These are phyloP conservation scores for Acarospora socialis DNA, from an alignment of 2,329 filamentous ascomycete species.

Conservation along the genomic window DNA sequence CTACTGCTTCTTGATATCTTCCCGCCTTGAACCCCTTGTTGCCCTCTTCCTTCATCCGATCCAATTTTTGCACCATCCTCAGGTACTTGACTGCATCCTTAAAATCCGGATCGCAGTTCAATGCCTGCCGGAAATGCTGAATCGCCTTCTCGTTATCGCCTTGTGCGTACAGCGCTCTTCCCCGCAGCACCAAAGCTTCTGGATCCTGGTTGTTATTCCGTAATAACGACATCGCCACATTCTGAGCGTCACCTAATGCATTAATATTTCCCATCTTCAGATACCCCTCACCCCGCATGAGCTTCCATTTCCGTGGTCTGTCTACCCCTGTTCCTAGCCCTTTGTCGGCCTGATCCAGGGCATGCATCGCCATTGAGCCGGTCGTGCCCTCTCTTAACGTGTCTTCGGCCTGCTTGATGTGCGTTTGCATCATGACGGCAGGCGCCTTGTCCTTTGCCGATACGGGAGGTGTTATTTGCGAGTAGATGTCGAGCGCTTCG, in stretches of 20 bases:
- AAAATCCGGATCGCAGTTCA: conserved; percentile 85
- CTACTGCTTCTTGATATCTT: conserved; percentile 63
- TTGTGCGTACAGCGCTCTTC: conserved; percentile 73
- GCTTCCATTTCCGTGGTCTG: conserved; percentile 82
- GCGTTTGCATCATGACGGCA: conserved; percentile 72
- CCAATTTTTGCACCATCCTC: conserved; percentile 77
- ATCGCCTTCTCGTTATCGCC: conserved; percentile 93
- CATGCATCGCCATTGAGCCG: conserved; percentile 83
- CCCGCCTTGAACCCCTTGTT: conserved; percentile 81
- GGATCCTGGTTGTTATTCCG: conserved; percentile 81
- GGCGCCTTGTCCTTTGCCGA: conserved; percentile 72
- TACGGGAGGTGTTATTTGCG: conserved; percentile 63
- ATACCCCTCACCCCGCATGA: conserved; percentile 84
- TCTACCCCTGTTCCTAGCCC: conserved; percentile 59
- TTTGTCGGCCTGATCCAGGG: conserved; percentile 78
- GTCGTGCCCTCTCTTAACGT: conserved; percentile 60
- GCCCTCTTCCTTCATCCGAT: conserved; percentile 86
- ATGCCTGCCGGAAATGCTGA: conserved; percentile 78
- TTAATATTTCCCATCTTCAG: conserved; percentile 86
- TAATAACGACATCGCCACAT: conserved; percentile 76
- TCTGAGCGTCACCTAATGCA: conserved; percentile 79
- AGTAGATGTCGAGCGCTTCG: conserved; percentile 72
- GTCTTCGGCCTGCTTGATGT: conserved; percentile 66
- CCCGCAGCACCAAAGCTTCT: conserved; percentile 80
- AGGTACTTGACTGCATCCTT: conserved; percentile 78